Base-by-base conservation (phyloP, 2,329 filamentous ascomycete species). In the Stagonosporopsis rhizophila region DNA sequence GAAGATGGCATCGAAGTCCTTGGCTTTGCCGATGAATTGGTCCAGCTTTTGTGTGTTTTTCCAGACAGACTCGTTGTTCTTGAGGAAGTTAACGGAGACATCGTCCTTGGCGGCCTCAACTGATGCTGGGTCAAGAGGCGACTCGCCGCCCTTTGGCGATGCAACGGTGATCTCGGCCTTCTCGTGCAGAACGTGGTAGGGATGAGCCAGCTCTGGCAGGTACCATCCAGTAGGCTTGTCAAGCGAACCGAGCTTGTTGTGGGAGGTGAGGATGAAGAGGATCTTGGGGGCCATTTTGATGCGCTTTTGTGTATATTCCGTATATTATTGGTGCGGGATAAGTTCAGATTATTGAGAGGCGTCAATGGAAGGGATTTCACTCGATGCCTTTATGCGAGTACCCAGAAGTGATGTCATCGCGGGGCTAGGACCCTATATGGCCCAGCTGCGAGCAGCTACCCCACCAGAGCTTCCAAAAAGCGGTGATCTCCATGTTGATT, bases 181-280 rank as follows among this genome's bases (percentile, higher is more conserved):
- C 58, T 62, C 64, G 49, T 61, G 70, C 6, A 78, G 68, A 51
- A 74, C 70, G 66, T 78, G 70, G 68, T 76, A 78, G 14, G 75
- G 75, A 57, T 77, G 72, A 0, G 73, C 71, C 34, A 72, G 66
- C 44, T 74, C 75, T 2, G 75, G 74, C 15, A 91, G 78, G 70
- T 85, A 91, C 89, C 89, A 91, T 61, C 89, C 89, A 0, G 88
- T 90, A 9, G 83, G 82, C 51, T 78, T 75, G 60, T 75, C 73
- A 40, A 71, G 74, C 65, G 71, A 67, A 47, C 77, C 78, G 47
- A 82, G 74, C 58, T 77, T 74, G 61, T 75, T 73, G 72, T 84
- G 81, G 58, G 87, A 91, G 62, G 87, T 89, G 59, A 91, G 84
- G 55, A 92, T 85, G 73, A 91, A 78, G 78, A 92, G 87, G 61